A percentile compares a stretch with the other conserved stretches of the same genome.
phyloP scores from a whole-genome alignment of 2,329 filamentous ascomycete species.

The Neophaeococcomyces mojaviensis region DNA sequence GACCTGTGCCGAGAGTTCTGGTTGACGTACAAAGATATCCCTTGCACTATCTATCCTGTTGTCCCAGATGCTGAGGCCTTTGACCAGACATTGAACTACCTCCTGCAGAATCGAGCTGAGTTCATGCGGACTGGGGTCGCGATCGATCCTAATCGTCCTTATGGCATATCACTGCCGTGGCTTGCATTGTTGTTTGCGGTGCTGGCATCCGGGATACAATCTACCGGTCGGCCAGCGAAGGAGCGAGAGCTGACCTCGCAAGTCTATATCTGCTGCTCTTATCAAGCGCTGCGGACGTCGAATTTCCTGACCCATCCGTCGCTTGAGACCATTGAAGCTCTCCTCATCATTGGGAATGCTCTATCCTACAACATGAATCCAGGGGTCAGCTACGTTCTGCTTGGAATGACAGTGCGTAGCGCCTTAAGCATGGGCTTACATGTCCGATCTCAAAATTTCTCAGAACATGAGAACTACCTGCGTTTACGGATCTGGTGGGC shows the following conservation, averaged over 20 bases:
- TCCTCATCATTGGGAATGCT: constrained; percentile 56
- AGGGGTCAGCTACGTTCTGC: constrained; percentile 55
- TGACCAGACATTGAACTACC: constrained; percentile 46
- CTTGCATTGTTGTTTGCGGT: constrained; percentile 55
- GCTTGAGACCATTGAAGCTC: constrained; percentile 54
- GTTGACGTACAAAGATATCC: constrained; percentile 50
- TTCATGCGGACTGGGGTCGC: constrained; percentile 24
- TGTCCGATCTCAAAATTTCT: constrained; percentile 48
- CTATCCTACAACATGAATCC: constrained; percentile 59
- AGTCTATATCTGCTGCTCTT: constrained; percentile 59
- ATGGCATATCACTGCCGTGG: constrained; percentile 49
- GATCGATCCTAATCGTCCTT: constrained; percentile 44
- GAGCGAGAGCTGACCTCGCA: constrained; percentile 57
- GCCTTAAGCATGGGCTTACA: constrained; percentile 55
- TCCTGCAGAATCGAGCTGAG: constrained; percentile 47
- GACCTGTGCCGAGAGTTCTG: constrained; percentile 52
- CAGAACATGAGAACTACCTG: constrained; percentile 40
- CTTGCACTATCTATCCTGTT: constrained; percentile 54
- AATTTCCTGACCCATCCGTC: constrained; percentile 57
- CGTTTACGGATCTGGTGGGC: constrained; percentile 49
- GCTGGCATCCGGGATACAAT: constrained; percentile 56
- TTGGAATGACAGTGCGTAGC: constrained; percentile 54
- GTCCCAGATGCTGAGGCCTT: constrained; percentile 50
- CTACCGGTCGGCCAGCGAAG: constrained; percentile 49
- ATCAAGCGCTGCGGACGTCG: constrained; percentile 56